Conservation (phyloP, 345 rosid species). For the Citrus sinensis region DVS_A1.0 CM039167.1:24996001-24996500, state of each 20-base stretch:
- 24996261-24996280: background rate
- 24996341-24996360: background rate
- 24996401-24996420: background rate
- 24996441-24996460: background rate
- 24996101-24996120: conserved; percentile 85
- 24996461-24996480: background rate
- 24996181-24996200: background rate
- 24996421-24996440: background rate
- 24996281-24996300: background rate
- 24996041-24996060: conserved; percentile 92
- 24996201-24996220: background rate
- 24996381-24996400: background rate
- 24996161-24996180: background rate
- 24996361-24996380: background rate
- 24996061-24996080: conserved; percentile 93
- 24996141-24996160: background rate
- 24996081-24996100: conserved; percentile 66
- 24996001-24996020: conserved; percentile 60
- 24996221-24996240: background rate
- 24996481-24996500: background rate
- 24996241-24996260: background rate
- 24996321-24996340: background rate
- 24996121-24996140: conserved; percentile 49
- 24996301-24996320: background rate
- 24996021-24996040: conserved; percentile 51